Percentiles rank a stretch among this genome's conserved stretches.
phyloP scores from a whole-genome alignment of 1,284 basidiomycete species.

The Golubevia sp. region DNA sequence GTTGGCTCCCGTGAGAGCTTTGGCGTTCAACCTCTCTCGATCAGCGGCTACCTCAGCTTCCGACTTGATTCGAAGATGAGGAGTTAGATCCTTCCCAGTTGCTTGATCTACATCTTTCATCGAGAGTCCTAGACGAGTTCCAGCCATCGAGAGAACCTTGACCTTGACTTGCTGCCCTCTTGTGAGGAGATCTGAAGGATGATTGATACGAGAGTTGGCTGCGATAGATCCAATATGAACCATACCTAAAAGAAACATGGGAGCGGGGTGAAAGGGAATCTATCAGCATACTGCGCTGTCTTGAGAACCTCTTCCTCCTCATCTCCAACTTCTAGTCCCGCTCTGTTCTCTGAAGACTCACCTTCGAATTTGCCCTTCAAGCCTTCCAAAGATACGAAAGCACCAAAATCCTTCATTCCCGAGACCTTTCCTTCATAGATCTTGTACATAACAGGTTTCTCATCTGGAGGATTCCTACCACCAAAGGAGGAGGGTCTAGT shows the following conservation, averaged over 20 bases:
- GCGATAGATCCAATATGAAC: constrained; percentile 94
- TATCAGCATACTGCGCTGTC: no score
- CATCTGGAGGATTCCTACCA: constrained; percentile 64
- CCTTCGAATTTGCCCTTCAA: constrained; percentile 84
- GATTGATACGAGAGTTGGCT: constrained; percentile 76
- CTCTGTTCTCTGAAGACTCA: constrained; percentile 62
- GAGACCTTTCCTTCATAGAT: constrained; percentile 88
- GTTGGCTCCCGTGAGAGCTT: constrained; percentile 64
- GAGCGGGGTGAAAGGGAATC: no score
- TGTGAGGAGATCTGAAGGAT: constrained; percentile 81
- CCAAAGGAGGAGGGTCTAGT: not conserved
- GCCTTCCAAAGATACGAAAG: constrained; percentile 87
- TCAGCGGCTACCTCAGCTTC: constrained; percentile 72
- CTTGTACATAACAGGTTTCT: constrained; percentile 86
- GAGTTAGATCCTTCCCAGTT: constrained; percentile 85
- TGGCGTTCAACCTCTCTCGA: constrained; percentile 23
- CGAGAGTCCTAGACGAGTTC: constrained; percentile 78
- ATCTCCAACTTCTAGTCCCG: not conserved
- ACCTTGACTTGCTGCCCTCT: constrained; percentile 88
- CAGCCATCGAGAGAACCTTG: constrained; percentile 77
- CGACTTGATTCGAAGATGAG: constrained; percentile 88
- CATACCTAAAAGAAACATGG: constrained; percentile 71
- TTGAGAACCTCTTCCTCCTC: not conserved
- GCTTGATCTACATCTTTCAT: constrained; percentile 97
- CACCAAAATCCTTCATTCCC: constrained; percentile 91